phyloP scores from a whole-genome alignment of 2,329 filamentous ascomycete genomes.

The Diaporthe citrichinensis region DNA sequence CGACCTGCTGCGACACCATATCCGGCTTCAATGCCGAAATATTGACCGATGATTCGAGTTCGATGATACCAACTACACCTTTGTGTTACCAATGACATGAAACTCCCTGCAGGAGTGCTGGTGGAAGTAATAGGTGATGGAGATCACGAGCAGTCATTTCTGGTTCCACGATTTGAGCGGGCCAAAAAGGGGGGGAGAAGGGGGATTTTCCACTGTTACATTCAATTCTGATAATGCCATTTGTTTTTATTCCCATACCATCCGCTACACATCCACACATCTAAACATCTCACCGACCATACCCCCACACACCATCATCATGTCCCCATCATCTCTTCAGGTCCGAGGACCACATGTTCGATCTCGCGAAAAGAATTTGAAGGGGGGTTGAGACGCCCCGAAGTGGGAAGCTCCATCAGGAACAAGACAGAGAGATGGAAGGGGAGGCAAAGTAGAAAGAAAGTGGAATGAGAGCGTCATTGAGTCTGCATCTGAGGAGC shows the following conservation, averaged over 20 bases:
- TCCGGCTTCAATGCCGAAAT: background rate
- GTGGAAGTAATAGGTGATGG: conserved; percentile 20
- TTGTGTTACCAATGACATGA: background rate
- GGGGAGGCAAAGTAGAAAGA: background rate
- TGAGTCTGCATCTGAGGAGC: conserved; percentile 31
- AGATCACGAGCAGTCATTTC: conserved; percentile 31
- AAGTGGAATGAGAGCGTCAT: conserved; percentile 8
- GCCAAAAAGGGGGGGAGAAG: background rate
- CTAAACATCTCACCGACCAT: conserved; percentile 1
- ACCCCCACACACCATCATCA: background rate
- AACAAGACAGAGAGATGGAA: background rate
- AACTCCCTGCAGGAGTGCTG: conserved; percentile 3
- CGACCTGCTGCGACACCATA: background rate
- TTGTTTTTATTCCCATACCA: conserved; percentile 31
- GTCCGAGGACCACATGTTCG: background rate
- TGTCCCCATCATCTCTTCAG: conserved; percentile 2
- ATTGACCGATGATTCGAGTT: background rate
- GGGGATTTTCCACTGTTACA: conserved; percentile 31
- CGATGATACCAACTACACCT: conserved; percentile 20
- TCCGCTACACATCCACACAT: conserved; percentile 18
- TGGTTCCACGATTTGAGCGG: conserved; percentile 26
- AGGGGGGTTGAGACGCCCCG: background rate
- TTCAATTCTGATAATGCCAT: conserved; percentile 42
- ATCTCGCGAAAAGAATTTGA: conserved; percentile 11
- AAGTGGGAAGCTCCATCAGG: background rate